Percentiles rank a stretch among this genome's conserved stretches.
These are phyloP conservation scores for Persicaria tinctoria DNA, from an alignment of 148 eudicot genomes.

Conservation along the genomic window DNA sequence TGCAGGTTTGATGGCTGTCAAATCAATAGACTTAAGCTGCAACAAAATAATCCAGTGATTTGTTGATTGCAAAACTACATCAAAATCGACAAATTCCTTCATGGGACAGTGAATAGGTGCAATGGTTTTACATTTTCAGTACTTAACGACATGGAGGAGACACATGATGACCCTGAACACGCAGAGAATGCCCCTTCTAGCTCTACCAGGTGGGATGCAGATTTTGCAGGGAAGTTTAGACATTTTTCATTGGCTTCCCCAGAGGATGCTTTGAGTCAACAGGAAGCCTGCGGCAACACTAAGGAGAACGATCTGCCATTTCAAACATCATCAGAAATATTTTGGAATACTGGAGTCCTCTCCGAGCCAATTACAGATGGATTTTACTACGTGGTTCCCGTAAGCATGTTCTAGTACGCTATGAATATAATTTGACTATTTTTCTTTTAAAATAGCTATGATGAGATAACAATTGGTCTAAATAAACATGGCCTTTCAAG, in stretches of 20 bases:
- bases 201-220: constrained; percentile 67
- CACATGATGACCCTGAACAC: constrained; percentile 46
- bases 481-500: background rate
- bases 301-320: constrained; percentile 36
- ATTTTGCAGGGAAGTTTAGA: constrained; percentile 59
- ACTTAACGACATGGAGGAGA: constrained; percentile 60
- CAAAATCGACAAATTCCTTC: constrained; percentile 25
- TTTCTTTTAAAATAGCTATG: background rate
- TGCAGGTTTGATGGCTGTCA: background rate
- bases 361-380: constrained; percentile 89
- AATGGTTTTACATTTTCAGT: constrained; percentile 39
- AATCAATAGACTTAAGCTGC: background rate
- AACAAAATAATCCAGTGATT: background rate
- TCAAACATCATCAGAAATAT: constrained; percentile 63
- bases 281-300: constrained; percentile 31
- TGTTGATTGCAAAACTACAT: constrained; percentile 5
- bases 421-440: background rate
- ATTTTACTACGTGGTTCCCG: constrained; percentile 77
- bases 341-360: constrained; percentile 84
- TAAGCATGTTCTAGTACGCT: constrained; percentile 25
- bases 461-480: background rate
- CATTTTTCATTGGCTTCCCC: constrained; percentile 66
- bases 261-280: constrained; percentile 37
- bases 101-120: constrained; percentile 39
- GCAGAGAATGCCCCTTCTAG: constrained; percentile 57